These are phyloP conservation scores for Xylariaceae sp. DNA, from an alignment of 2,329 filamentous ascomycete genomes.

Conservation along the genomic window DNA sequence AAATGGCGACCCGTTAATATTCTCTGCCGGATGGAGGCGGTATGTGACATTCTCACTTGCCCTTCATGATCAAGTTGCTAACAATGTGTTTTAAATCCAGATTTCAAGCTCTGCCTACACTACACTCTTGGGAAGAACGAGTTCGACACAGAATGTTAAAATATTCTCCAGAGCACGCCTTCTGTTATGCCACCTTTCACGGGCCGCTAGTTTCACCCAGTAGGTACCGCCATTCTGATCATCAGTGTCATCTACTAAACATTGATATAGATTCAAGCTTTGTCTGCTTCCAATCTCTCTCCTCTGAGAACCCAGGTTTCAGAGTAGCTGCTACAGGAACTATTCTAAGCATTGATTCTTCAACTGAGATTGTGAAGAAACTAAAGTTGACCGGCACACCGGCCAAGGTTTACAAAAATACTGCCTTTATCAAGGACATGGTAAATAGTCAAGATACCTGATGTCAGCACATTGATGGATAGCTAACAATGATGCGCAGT, in stretches of 20 bases:
- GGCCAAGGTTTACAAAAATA: constrained; percentile 73
- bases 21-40: constrained; percentile 91
- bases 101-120: constrained; percentile 20
- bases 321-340: constrained; percentile 92
- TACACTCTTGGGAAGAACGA: constrained; percentile 39
- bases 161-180: constrained; percentile 99
- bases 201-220: constrained; percentile 88
- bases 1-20: constrained; percentile 94
- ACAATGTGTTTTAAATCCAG: constrained; percentile 10
- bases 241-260: neutral
- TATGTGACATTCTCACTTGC: too few relatives aligned
- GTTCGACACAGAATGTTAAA: constrained; percentile 97
- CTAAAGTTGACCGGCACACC: constrained; percentile 90
- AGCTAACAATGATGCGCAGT: constrained; percentile 42
- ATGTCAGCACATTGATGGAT: neutral
- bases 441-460: neutral
- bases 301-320: constrained; percentile 81
- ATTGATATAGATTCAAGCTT: constrained; percentile 78
- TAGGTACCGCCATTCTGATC: neutral
- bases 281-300: constrained; percentile 87
- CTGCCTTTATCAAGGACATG: constrained; percentile 96
- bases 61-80: too few relatives aligned
- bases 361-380: constrained; percentile 98
- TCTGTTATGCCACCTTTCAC: constrained; percentile 95
- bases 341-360: constrained; percentile 90